These are phyloP conservation scores for Fusarium hostae DNA, from an alignment of 2,329 filamentous ascomycete species.

Conservation along the genomic window DNA sequence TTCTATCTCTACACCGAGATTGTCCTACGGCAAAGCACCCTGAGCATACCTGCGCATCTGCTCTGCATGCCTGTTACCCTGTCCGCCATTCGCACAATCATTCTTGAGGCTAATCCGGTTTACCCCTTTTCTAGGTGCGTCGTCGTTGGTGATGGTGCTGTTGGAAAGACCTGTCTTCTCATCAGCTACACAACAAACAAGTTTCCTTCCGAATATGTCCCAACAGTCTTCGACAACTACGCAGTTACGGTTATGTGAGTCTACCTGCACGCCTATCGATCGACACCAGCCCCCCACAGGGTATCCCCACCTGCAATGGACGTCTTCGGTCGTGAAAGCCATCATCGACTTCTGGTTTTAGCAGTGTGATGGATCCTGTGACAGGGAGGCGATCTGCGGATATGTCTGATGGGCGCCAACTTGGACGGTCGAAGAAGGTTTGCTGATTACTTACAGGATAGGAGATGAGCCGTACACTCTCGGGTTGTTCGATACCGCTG, in stretches of 20 bases:
- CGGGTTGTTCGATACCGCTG: conserved; percentile 96
- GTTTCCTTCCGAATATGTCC: conserved; percentile 99
- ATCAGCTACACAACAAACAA: conserved; percentile 99
- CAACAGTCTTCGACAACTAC: conserved; percentile 99
- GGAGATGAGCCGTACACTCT: conserved; percentile 98
- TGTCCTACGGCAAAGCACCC: not conserved
- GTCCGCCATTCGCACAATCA: not conserved
- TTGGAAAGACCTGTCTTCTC: conserved; percentile 98
- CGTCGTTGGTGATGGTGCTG: conserved; percentile 98
- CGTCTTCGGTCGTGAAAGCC: conserved; percentile 8
- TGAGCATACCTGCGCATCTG: conserved; percentile 29
- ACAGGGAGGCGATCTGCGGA: conserved; percentile 2
- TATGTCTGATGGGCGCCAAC: not conserved
- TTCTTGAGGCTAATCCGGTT: conserved; percentile 35
- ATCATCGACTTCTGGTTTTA: conserved; percentile 1
- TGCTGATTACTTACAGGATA: conserved; percentile 73
- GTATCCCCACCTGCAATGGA: conserved; percentile 24
- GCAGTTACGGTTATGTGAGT: conserved; percentile 99
- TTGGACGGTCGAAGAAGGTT: not conserved
- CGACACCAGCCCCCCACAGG: conserved; percentile 27
- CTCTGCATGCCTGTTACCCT: conserved; percentile 7
- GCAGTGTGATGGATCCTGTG: conserved; percentile 3
- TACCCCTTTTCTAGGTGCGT: conserved; percentile 76
- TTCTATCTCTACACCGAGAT: conserved; percentile 10
- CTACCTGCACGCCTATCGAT: conserved; percentile 33